Evolutionary conservation across 2,329 filamentous ascomycete genomes (phyloP), one percentile per base, ranked within the genome.

Genomic region (Fusarium musae): DNA sequence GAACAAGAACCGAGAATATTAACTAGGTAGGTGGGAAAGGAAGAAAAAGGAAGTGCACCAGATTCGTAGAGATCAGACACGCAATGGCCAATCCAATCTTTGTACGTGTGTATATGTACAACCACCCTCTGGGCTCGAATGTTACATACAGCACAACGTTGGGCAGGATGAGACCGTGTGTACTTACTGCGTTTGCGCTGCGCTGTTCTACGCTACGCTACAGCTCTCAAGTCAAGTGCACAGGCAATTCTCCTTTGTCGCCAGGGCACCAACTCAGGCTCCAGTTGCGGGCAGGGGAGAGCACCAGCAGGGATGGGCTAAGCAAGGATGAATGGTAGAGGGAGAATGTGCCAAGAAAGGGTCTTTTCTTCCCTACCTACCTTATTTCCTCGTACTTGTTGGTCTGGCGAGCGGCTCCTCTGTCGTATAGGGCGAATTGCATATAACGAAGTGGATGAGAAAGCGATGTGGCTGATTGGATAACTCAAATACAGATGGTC

Each of bases 191-290:
- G 30, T 39, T 39, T 54, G 50, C 50, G 34, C 34, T 52, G 49
- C 49, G 49, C 30, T 26, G 23, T 34, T 52, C 30, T 19, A 52
- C 21, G 66, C 44, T 43, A 39, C 49, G 53, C 50, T 66, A 50
- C 64, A 44, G 34, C 56, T 64, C 39, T 64, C 39, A 28, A 62
- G 39, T 52, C 58, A 32, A 69, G 43, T 63, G 66, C 64, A 69
- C 66, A 69, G 50, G 64, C 66, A 39, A 44, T 66, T 74, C 74
- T 63, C 66, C 75, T 77, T 77, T 77, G 73, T 76, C 73, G 69
- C 62, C 72, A 75, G 72, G 73, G 68, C 70, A 67, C 70, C 62
- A 63, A 61, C 46, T 63, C 56, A 64, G 73, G 73, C 73, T 72
- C 75, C 74, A 72, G 69, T 71, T 63, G 60, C 49, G 58, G 63